These are phyloP conservation scores for Termitomyces sp. DNA, from an alignment of 768 basidiomycete genomes.

Conservation along the genomic window DNA sequence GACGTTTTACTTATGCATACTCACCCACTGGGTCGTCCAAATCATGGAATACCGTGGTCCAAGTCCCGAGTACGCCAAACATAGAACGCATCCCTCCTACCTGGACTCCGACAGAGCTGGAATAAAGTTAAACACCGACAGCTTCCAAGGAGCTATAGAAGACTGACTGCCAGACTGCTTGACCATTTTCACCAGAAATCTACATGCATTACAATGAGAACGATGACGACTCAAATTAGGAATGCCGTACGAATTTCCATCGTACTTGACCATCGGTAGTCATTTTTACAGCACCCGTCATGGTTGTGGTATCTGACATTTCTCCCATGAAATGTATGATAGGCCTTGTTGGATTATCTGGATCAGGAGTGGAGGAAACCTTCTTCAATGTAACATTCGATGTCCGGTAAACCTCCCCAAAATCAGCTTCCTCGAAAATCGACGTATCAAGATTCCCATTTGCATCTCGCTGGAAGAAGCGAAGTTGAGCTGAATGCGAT, in stretches of 20 bases:
- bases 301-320: conserved; percentile 37
- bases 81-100: conserved; percentile 55
- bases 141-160: not conserved
- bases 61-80: conserved; percentile 52
- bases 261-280: conserved; percentile 52
- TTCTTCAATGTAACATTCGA: conserved; percentile 43
- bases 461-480: conserved; percentile 20
- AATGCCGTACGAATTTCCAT: conserved; percentile 57
- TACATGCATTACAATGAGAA: conserved; percentile 14
- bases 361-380: conserved; percentile 35
- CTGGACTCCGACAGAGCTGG: conserved; percentile 58
- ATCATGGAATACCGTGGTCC: conserved; percentile 43
- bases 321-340: conserved; percentile 50
- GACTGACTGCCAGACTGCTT: conserved; percentile 53
- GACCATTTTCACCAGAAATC: conserved; percentile 47
- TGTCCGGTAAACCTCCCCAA: conserved; percentile 48
- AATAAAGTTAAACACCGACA: not conserved
- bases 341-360: conserved; percentile 44
- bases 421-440: conserved; percentile 46
- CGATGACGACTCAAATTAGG: not conserved
- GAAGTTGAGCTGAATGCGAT: not conserved
- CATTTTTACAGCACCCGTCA: conserved; percentile 51
- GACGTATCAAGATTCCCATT: conserved; percentile 31
- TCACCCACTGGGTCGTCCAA: conserved; percentile 40
- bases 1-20: conserved; percentile 9